Percentiles rank a stretch among this genome's conserved stretches.
These are phyloP conservation scores for Stereum hirsutum DNA, from an alignment of 1,284 basidiomycete genomes.

Conservation along the genomic window DNA sequence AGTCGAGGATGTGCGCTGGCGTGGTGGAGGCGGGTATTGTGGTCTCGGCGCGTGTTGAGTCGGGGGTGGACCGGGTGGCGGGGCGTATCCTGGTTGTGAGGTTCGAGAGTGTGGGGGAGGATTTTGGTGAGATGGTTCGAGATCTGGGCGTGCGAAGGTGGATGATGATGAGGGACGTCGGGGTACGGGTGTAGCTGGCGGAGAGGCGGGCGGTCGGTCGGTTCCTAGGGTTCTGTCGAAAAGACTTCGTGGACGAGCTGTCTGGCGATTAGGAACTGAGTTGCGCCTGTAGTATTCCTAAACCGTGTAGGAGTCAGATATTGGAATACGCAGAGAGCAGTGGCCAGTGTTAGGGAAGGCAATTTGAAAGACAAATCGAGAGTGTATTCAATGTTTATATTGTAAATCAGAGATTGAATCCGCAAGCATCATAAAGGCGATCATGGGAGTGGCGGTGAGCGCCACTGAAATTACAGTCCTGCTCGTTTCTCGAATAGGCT, in stretches of 20 bases:
- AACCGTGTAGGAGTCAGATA: too few species aligned
- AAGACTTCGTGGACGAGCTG: slow-evolving; percentile 37
- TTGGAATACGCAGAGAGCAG: slow-evolving; percentile 1
- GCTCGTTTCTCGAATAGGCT: too few species aligned
- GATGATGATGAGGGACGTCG: slow-evolving; percentile 15
- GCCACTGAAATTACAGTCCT: too few species aligned
- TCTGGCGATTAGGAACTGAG: slow-evolving; percentile 48
- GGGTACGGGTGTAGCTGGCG: slow-evolving; percentile 15
- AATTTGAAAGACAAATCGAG: too few species aligned
- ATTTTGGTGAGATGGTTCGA: slow-evolving; percentile 21
- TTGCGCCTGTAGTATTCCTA: slow-evolving; percentile 50
- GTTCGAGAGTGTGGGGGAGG: slow-evolving; percentile 8
- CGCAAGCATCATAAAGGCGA: too few species aligned
- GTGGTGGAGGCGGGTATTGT: slow-evolving; percentile 7
- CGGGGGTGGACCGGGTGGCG: slow-evolving; percentile 3
- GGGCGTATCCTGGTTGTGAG: too few species aligned
- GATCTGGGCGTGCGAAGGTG: slow-evolving; percentile 29
- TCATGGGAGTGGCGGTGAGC: too few species aligned
- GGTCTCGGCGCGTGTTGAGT: slow-evolving; percentile 8
- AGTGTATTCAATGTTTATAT: too few species aligned
- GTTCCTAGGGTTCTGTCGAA: slow-evolving; percentile 32
- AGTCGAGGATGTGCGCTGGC: slow-evolving; percentile 14
- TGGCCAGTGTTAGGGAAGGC: too few species aligned
- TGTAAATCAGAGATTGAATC: too few species aligned
- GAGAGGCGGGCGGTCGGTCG: slow-evolving; percentile 18